Evolutionary conservation across 176 grass and related monocot species (phyloP).

Genomic region (Leersia perrieri): DNA sequence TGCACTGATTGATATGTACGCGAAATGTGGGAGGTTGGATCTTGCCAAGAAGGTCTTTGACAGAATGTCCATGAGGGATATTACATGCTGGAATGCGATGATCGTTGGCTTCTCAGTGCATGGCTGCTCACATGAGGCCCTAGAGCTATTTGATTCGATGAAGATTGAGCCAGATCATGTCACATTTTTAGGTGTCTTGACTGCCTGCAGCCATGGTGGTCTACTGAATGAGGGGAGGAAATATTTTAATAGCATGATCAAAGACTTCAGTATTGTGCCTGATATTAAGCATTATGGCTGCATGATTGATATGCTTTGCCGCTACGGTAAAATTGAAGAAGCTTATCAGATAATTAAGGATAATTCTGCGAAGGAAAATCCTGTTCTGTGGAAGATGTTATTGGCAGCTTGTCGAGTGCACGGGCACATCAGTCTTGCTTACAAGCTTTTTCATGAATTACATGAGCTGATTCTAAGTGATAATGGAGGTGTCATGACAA

Average conservation of each 20-base stretch:
- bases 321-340: constrained; percentile 52
- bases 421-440: constrained; percentile 22
- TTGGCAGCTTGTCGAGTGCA: constrained; percentile 60
- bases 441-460: constrained; percentile 20
- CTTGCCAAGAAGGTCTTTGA: constrained; percentile 50
- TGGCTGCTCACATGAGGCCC: constrained; percentile 44
- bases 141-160: constrained; percentile 56
- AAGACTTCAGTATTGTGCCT: constrained; percentile 51
- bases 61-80: constrained; percentile 50
- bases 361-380: constrained; percentile 13
- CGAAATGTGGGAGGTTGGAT: constrained; percentile 58
- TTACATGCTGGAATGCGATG: constrained; percentile 64
- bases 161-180: constrained; percentile 49
- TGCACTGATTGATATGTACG: constrained; percentile 72
- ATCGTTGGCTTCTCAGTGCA: constrained; percentile 67
- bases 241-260: constrained; percentile 54
- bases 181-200: constrained; percentile 62
- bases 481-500: constrained; percentile 38
- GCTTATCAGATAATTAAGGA: constrained; percentile 60
- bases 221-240: constrained; percentile 50
- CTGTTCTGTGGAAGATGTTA: constrained; percentile 80
- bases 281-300: constrained; percentile 75
- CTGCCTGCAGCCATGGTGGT: constrained; percentile 70
- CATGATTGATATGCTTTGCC: constrained; percentile 72
- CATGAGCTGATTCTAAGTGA: constrained; percentile 21